These are phyloP conservation scores for Vicia faba DNA, from an alignment of 306 rosid species.

Conservation along the genomic window DNA sequence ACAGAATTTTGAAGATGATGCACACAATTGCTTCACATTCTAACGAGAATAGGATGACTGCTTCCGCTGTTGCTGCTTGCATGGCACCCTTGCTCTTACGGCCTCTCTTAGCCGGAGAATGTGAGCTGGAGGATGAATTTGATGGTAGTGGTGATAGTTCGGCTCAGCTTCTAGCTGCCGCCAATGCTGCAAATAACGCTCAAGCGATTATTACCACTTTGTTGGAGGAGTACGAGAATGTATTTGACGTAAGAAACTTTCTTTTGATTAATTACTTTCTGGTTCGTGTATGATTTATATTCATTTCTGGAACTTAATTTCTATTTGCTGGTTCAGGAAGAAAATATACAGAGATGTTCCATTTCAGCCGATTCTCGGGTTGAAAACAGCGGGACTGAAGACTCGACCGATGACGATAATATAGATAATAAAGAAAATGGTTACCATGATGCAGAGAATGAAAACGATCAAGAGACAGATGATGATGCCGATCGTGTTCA, in stretches of 20 bases:
- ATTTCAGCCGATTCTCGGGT: conserved; percentile 94
- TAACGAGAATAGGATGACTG: conserved; percentile 89
- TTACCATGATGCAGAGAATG: conserved; percentile 95
- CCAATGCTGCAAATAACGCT: conserved; percentile 97
- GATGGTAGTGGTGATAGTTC: conserved; percentile 87
- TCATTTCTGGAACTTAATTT: conserved; percentile 5
- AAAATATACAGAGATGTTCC: conserved; percentile 85
- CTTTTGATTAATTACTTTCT: conserved; percentile 31
- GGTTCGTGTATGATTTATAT: conserved; percentile 14
- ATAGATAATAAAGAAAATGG: conserved; percentile 81
- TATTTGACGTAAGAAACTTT: conserved; percentile 78
- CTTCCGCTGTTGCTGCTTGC: conserved; percentile 99
- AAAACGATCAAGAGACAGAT: conserved; percentile 88
- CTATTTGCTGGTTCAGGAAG: conserved; percentile 69
- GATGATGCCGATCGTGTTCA: conserved; percentile 84
- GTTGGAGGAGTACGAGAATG: conserved; percentile 88
- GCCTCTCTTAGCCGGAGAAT: conserved; percentile 94
- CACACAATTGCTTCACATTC: conserved; percentile 79
- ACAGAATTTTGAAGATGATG: conserved; percentile 98
- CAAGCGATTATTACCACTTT: conserved; percentile 89
- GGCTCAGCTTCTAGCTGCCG: conserved; percentile 98
- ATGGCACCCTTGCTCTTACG: conserved; percentile 99
- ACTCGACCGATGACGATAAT: conserved; percentile 85
- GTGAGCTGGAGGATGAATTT: conserved; percentile 95
- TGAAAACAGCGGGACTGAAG: conserved; percentile 88